A percentile compares a stretch with the other conserved stretches of the same genome.
phyloP scores from a whole-genome alignment of 768 basidiomycete genomes.

The Rhizopogon vinicolor region DNA sequence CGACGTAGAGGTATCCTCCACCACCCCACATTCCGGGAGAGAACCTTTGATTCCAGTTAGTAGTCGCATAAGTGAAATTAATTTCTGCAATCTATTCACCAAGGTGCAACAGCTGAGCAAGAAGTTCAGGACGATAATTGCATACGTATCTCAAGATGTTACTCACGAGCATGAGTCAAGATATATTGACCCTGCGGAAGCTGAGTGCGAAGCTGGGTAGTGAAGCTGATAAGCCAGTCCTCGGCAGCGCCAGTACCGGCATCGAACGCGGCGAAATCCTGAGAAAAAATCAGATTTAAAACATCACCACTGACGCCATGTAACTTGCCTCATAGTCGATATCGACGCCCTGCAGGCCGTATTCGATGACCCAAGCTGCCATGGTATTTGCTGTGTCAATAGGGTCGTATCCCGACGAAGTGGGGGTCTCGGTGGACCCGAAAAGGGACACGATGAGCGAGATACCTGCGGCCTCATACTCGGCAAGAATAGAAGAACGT shows the following conservation, averaged over 20 bases:
- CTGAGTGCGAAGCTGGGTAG: constrained; percentile 24
- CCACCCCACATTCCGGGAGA: constrained; percentile 26
- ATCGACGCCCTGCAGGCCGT: constrained; percentile 48
- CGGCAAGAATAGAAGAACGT: constrained; percentile 37
- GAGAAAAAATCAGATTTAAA: not conserved
- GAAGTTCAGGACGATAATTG: not conserved
- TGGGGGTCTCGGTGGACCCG: constrained; percentile 40
- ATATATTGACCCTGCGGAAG: constrained; percentile 31
- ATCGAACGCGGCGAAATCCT: constrained; percentile 30
- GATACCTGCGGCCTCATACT: constrained; percentile 53
- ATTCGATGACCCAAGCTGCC: constrained; percentile 42
- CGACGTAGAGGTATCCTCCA: constrained; percentile 34
- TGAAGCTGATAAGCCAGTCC: constrained; percentile 29
- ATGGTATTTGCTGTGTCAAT: constrained; percentile 35
- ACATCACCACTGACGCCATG: not conserved
- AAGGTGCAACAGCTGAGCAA: constrained; percentile 33
- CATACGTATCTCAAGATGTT: not conserved
- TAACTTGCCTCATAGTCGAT: constrained; percentile 43
- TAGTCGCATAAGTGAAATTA: not conserved
- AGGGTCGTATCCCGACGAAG: constrained; percentile 35
- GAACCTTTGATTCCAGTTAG: constrained; percentile 20
- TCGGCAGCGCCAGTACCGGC: constrained; percentile 32
- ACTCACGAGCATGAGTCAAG: constrained; percentile 32
- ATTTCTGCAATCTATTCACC: constrained; percentile 14
- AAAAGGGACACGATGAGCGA: constrained; percentile 55